phyloP scores from a whole-genome alignment of 352 stramenopile species.

The Phytophthora sp. region DNA sequence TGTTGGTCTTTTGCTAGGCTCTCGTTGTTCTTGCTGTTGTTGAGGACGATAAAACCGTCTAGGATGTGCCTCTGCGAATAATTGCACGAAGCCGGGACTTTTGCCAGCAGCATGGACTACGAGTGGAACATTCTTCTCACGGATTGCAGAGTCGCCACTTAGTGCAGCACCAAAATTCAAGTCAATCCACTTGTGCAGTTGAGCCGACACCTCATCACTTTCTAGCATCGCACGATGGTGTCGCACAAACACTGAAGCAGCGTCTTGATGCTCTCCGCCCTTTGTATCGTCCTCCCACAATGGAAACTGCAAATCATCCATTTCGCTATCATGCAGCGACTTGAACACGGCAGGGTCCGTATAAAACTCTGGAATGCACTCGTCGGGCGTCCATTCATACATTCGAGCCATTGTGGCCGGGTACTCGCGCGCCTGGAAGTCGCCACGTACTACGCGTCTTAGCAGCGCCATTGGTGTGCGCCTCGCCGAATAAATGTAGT shows the following conservation, averaged over 20 bases:
- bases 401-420: slow-evolving; percentile 89
- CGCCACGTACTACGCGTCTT: slow-evolving; percentile 84
- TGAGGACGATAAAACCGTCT: slow-evolving; percentile 10
- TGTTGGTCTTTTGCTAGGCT: background rate
- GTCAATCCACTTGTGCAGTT: slow-evolving; percentile 96
- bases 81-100: slow-evolving; percentile 78
- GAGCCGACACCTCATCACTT: slow-evolving; percentile 80
- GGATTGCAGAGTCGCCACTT: slow-evolving; percentile 76
- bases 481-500: slow-evolving; percentile 96
- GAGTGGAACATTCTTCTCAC: slow-evolving; percentile 93
- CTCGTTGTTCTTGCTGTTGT: background rate
- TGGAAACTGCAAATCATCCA: slow-evolving; percentile 78
- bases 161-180: slow-evolving; percentile 94
- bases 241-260: slow-evolving; percentile 76
- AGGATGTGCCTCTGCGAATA: slow-evolving; percentile 61
- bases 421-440: slow-evolving; percentile 96
- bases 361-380: slow-evolving; percentile 97
- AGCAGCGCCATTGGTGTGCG: slow-evolving; percentile 89
- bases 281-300: slow-evolving; percentile 77
- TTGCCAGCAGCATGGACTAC: slow-evolving; percentile 51
- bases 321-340: slow-evolving; percentile 76
- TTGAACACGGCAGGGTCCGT: slow-evolving; percentile 85
- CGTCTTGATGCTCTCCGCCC: slow-evolving; percentile 13
- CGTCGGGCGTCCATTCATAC: slow-evolving; percentile 95
- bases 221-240: slow-evolving; percentile 94